phyloP scores from a whole-genome alignment of 1,284 basidiomycete genomes.

The Marasmius tenuissimus region DNA sequence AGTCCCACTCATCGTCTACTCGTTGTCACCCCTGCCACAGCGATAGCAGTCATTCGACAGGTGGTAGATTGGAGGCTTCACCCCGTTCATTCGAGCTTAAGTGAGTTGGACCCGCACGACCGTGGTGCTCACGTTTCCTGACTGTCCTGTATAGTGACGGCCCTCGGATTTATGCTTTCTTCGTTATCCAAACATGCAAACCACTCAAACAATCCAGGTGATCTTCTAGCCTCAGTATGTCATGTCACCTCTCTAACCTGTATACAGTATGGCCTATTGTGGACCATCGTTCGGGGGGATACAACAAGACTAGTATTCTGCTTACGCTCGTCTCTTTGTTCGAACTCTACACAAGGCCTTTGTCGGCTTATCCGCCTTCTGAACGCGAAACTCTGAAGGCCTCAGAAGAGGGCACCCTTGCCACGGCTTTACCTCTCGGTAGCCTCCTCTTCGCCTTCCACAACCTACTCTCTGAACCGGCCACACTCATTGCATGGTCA shows the following conservation, averaged over 20 bases:
- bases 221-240: conserved; percentile 12
- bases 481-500: conserved; percentile 86
- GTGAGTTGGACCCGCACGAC: conserved; percentile 40
- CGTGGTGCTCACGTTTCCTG: background rate
- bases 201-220: conserved; percentile 80
- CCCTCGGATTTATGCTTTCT: conserved; percentile 67
- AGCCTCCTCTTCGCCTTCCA: conserved; percentile 78
- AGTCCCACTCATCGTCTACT: conserved; percentile 58
- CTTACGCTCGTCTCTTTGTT: conserved; percentile 53
- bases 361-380: conserved; percentile 19
- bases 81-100: conserved; percentile 53
- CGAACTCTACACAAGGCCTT: conserved; percentile 40
- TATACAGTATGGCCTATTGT: conserved; percentile 79
- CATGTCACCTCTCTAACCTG: conserved; percentile 5
- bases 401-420: conserved; percentile 21
- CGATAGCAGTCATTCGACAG: conserved; percentile 50
- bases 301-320: conserved; percentile 67
- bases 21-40: conserved; percentile 56
- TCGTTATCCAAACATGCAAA: conserved; percentile 80
- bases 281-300: conserved; percentile 65
- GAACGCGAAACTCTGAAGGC: conserved; percentile 12
- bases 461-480: conserved; percentile 76
- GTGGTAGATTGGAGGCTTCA: conserved; percentile 54
- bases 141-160: conserved; percentile 47
- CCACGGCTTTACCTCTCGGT: conserved; percentile 65